A percentile compares a stretch with the other conserved stretches of the same genome.
These are phyloP conservation scores for Coelastrella sp. DNA, from an alignment of 139 green algal genomes.

Conservation along the genomic window DNA sequence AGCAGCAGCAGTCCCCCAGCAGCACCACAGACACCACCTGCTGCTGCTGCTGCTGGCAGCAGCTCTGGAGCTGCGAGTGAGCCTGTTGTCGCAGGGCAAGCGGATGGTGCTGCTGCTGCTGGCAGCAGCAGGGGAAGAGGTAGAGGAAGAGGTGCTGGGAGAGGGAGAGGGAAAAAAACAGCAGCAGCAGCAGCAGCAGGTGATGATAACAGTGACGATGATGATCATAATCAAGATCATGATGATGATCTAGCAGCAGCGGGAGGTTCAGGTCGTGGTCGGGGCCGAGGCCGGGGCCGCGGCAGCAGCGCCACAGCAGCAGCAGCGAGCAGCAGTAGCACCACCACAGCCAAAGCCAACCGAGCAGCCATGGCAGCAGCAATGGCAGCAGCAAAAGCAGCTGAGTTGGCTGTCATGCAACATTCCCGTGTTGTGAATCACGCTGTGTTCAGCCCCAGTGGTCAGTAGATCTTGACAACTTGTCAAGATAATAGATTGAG, in stretches of 20 bases:
- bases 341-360: neutral
- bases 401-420: constrained; percentile 51
- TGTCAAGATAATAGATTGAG: constrained; percentile 92
- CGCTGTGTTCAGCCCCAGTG: constrained; percentile 82
- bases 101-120: neutral
- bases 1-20: neutral
- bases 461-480: constrained; percentile 82
- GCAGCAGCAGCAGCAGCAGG: constrained; percentile 22
- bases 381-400: constrained; percentile 15
- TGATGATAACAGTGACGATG: neutral
- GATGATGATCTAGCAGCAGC: constrained; percentile 12
- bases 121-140: constrained; percentile 21
- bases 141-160: neutral
- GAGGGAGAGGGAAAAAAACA: neutral
- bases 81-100: neutral
- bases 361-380: neutral
- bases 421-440: constrained; percentile 78
- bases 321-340: neutral
- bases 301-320: neutral
- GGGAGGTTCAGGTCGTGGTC: neutral
- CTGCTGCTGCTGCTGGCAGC: neutral
- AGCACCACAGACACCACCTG: neutral
- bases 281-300: neutral
- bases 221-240: neutral
- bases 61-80: neutral